A percentile compares a stretch with the other conserved stretches of the same genome.
phyloP scores from a whole-genome alignment of 306 rosid genomes.

The Psophocarpus tetragonolobus region DNA sequence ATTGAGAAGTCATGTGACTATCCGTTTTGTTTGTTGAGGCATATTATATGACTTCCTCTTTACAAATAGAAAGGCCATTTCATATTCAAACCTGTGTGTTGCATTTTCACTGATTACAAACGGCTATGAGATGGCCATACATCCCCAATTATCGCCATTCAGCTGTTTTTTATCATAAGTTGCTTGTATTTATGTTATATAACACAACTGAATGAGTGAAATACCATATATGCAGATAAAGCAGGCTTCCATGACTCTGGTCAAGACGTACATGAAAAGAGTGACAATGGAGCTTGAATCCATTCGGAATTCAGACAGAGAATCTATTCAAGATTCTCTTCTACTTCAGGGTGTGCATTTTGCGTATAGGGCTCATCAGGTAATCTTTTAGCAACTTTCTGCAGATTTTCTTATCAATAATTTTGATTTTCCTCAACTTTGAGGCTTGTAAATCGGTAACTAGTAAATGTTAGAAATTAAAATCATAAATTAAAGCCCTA shows the following conservation, averaged over 20 bases:
- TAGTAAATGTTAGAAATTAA: not conserved
- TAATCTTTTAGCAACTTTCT: conserved; percentile 30
- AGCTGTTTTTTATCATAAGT: not conserved
- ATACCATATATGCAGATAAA: conserved; percentile 63
- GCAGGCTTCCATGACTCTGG: conserved; percentile 76
- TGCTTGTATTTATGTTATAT: not conserved
- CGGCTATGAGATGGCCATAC: not conserved
- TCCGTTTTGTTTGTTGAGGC: not conserved
- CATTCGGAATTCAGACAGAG: conserved; percentile 66
- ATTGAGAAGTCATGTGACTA: not conserved
- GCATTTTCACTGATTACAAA: not conserved
- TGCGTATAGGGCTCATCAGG: conserved; percentile 93
- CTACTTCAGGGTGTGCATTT: conserved; percentile 84
- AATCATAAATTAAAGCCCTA: not conserved
- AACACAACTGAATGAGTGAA: not conserved
- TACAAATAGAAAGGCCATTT: not conserved
- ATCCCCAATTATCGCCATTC: not conserved
- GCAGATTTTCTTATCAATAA: not conserved
- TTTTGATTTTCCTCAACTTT: conserved; percentile 13
- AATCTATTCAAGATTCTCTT: conserved; percentile 86
- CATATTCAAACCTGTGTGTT: not conserved
- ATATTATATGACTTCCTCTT: not conserved
- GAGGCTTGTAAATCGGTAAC: not conserved
- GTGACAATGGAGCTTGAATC: conserved; percentile 77
- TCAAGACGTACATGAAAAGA: conserved; percentile 84